Evolutionary conservation across 2,329 filamentous ascomycete species (phyloP), one percentile per base, ranked within the genome.

Genomic region (Alternaria gaisen): DNA sequence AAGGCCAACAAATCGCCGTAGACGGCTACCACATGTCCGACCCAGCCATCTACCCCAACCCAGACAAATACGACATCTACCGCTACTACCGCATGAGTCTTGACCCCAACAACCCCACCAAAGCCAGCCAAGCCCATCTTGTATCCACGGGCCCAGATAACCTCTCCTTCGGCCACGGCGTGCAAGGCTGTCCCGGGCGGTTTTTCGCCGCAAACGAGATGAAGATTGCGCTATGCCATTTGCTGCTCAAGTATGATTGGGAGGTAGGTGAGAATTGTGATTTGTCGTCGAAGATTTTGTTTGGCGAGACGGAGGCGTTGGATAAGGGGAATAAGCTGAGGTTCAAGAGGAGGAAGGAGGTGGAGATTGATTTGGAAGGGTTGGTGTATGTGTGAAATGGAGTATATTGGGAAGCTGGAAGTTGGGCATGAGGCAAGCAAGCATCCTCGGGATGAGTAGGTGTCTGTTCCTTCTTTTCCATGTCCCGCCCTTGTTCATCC

Each of bases 191-290:
- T 16, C 69, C 68, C 0, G 67, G 68, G 10, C 48, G 68, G 8
- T 72, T 72, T 56, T 71, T 72, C 41, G 69, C 66, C 0, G 61
- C 60, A 7, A 65, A 68, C 18, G 66, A 67, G 56, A 64, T 66
- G 14, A 70, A 72, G 44, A 57, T 68, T 4, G 55, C 63, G 4
- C 24, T 72, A 0, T 47, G 58, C 2, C 53, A 69, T 53, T 20
- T 71, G 10, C 32, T 72, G 28, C 41, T 63, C 14, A 59, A 62
- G 28, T 71, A 64, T 32, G 67, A 72, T 30, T 64, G 50, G 54
- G 4, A 61, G 7, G 18, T 59, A 1, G 24, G 24, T 26, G 24
- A 26, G 24, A 2, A 2, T 22, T 26, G 24, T 2, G 24, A 26
- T 26, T 26, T 26, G 6, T 26, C 24, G 7, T 26, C 18, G 8